Percentiles rank a stretch among this genome's conserved stretches.
phyloP scores from a whole-genome alignment of 2,329 filamentous ascomycete species.

The Diaporthe australafricana region DNA sequence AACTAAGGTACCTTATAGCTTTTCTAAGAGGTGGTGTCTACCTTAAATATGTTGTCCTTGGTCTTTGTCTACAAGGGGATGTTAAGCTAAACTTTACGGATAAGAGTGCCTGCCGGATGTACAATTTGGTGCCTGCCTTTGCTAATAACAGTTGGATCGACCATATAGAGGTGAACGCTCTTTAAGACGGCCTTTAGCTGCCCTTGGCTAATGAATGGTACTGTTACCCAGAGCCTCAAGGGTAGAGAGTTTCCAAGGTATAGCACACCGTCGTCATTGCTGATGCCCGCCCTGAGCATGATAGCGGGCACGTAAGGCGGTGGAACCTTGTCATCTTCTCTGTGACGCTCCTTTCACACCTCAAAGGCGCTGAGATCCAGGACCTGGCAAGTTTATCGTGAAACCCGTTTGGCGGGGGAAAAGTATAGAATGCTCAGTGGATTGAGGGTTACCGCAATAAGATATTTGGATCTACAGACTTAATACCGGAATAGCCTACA shows the following conservation, averaged over 20 bases:
- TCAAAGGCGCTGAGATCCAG: background rate
- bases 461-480: background rate
- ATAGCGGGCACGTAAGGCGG: background rate
- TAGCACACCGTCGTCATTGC: background rate
- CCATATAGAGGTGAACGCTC: background rate
- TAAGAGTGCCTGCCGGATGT: background rate
- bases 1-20: background rate
- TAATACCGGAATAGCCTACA: background rate
- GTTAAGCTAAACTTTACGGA: background rate
- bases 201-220: background rate
- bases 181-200: background rate
- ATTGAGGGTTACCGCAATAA: background rate
- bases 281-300: background rate
- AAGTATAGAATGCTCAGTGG: background rate
- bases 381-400: background rate
- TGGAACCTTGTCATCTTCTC: background rate
- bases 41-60: background rate
- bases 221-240: background rate
- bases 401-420: background rate
- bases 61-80: background rate
- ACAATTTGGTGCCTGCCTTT: background rate
- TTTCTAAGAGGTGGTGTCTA: background rate
- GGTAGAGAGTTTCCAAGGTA: background rate
- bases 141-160: background rate
- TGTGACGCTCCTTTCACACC: too few relatives aligned